Percentiles rank a stretch among this genome's conserved stretches.
These are phyloP conservation scores for Monosporascus sp. DNA, from an alignment of 2,329 filamentous ascomycete species.

Conservation along the genomic window DNA sequence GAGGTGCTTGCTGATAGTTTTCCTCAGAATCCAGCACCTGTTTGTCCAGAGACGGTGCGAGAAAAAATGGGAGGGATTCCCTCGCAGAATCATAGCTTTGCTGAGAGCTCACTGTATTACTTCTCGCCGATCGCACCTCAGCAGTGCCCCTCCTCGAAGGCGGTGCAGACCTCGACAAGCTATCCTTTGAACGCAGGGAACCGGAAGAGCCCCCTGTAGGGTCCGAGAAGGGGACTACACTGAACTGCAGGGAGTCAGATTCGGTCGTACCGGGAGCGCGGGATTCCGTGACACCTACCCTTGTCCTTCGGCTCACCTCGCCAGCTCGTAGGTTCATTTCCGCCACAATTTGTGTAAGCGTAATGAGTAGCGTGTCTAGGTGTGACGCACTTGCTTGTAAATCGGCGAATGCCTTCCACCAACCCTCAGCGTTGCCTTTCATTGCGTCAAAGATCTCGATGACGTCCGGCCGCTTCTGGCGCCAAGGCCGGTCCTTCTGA, in stretches of 20 bases:
- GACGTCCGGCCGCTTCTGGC: constrained; percentile 56
- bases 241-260: constrained; percentile 19
- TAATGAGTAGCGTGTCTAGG: constrained; percentile 63
- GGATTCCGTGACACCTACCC: constrained; percentile 47
- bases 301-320: constrained; percentile 72
- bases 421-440: constrained; percentile 88
- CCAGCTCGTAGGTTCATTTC: constrained; percentile 85
- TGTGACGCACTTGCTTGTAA: constrained; percentile 68
- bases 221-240: constrained; percentile 23
- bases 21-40: constrained; percentile 10
- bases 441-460: constrained; percentile 79
- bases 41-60: constrained; percentile 18
- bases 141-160: constrained; percentile 16
- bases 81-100: constrained; percentile 19
- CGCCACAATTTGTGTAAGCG: constrained; percentile 70
- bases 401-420: constrained; percentile 74
- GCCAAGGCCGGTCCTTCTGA: constrained; percentile 57
- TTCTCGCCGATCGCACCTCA: constrained; percentile 15
- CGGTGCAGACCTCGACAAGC: constrained; percentile 12
- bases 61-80: constrained; percentile 23
- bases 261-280: constrained; percentile 2
- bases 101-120: constrained; percentile 17
- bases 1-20: constrained; percentile 8
- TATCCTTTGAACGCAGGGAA: constrained; percentile 9
- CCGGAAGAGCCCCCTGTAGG: constrained; percentile 9